A percentile compares a stretch with the other conserved stretches of the same genome.
phyloP scores from a whole-genome alignment of 176 grass and related monocot genomes.

The Triticum dicoccoides region DNA sequence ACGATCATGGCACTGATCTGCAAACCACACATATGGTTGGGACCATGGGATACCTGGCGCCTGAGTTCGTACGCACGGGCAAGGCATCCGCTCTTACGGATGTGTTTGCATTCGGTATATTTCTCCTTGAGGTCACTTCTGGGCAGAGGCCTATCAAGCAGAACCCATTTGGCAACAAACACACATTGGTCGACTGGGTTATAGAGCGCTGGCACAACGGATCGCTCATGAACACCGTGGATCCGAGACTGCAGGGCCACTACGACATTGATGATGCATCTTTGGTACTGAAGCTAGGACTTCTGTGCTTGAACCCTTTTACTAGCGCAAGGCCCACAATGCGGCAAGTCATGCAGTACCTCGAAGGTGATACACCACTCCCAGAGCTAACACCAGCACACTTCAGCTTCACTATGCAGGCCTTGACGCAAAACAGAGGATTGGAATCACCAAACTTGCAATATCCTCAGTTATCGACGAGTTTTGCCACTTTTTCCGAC shows the following conservation, averaged over 20 bases:
- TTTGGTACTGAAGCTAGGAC: constrained; percentile 12
- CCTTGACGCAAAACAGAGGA: neutral
- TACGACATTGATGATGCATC: neutral
- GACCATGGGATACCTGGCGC: constrained; percentile 39
- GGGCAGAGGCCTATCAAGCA: constrained; percentile 18
- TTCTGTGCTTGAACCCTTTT: constrained; percentile 34
- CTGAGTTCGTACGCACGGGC: constrained; percentile 22
- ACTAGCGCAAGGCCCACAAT: constrained; percentile 34
- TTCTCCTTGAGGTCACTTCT: constrained; percentile 27
- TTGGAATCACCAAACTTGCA: neutral
- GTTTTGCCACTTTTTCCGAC: constrained; percentile 17
- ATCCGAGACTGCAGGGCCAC: neutral
- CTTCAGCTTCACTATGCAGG: constrained; percentile 27
- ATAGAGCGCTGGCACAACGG: neutral
- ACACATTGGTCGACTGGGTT: constrained; percentile 25
- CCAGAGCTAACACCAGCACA: constrained; percentile 6
- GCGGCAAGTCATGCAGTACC: constrained; percentile 39
- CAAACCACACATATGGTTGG: neutral
- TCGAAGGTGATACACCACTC: constrained; percentile 16
- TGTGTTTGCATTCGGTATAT: constrained; percentile 25
- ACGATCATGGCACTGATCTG: constrained; percentile 23
- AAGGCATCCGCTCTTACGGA: constrained; percentile 16
- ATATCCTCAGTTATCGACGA: neutral
- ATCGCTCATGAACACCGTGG: neutral
- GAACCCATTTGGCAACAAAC: neutral